A percentile compares a stretch with the other conserved stretches of the same genome.
phyloP scores from a whole-genome alignment of 192 early-diverging fungal genomes.

The Spizellomyces punctatus region DNA sequence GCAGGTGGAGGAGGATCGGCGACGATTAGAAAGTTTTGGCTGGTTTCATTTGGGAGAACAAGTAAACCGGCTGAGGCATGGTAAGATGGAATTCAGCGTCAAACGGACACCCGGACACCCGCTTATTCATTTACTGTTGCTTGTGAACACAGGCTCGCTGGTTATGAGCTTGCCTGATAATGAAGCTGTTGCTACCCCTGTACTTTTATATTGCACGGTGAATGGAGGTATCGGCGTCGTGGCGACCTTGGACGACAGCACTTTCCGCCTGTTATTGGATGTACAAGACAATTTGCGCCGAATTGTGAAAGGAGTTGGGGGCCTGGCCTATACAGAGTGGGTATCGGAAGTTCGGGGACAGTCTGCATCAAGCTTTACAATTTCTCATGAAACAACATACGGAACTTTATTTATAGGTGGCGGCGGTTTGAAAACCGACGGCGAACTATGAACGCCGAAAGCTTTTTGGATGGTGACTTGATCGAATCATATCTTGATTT shows the following conservation, averaged over 20 bases:
- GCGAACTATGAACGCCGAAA: slow-evolving; percentile 43
- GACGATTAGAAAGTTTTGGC: slow-evolving; percentile 60
- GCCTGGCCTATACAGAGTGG: slow-evolving; percentile 62
- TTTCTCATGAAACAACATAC: not conserved
- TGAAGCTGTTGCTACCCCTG: slow-evolving; percentile 48
- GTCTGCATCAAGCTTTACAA: not conserved
- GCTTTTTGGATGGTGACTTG: slow-evolving; percentile 89
- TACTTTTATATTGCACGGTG: slow-evolving; percentile 76
- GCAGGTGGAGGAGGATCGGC: slow-evolving; percentile 52
- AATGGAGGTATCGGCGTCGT: slow-evolving; percentile 82
- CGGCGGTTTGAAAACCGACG: slow-evolving; percentile 63
- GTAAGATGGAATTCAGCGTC: slow-evolving; percentile 42
- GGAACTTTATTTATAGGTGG: slow-evolving; percentile 46
- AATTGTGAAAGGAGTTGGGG: slow-evolving; percentile 58
- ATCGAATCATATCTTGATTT: slow-evolving; percentile 85
- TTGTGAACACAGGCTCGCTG: slow-evolving; percentile 62
- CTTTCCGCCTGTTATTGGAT: slow-evolving; percentile 56
- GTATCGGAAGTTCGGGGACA: not conserved
- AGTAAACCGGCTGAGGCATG: slow-evolving; percentile 77
- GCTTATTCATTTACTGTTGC: not conserved
- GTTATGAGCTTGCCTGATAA: slow-evolving; percentile 69
- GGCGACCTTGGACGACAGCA: slow-evolving; percentile 62
- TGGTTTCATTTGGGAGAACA: slow-evolving; percentile 79
- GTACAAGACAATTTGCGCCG: slow-evolving; percentile 69
- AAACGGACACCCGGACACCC: not conserved